phyloP scores from a whole-genome alignment of 2,329 filamentous ascomycete species.

The Alternaria novae-zelandiae region DNA sequence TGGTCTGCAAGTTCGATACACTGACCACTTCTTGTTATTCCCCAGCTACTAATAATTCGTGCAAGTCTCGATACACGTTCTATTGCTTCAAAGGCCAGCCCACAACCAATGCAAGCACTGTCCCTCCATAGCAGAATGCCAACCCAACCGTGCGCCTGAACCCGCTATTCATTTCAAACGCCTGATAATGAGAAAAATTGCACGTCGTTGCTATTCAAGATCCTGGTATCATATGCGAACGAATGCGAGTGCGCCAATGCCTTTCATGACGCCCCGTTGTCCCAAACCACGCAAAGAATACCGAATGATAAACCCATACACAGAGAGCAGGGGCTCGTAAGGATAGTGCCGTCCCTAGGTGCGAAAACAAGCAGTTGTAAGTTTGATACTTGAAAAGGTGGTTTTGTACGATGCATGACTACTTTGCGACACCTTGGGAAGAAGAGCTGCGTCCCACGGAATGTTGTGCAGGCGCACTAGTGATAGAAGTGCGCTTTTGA shows the following conservation, averaged over 20 bases:
- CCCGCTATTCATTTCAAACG: neutral
- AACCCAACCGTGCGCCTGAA: neutral
- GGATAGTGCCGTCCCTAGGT: neutral
- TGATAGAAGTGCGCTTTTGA: conserved; percentile 45
- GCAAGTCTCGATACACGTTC: neutral
- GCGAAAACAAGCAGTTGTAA: conserved; percentile 3
- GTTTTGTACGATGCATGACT: neutral
- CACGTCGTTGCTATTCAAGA: neutral
- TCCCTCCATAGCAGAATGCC: neutral
- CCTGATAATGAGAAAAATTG: neutral
- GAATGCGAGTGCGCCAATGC: conserved; percentile 11
- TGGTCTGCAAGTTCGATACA: neutral
- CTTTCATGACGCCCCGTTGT: neutral
- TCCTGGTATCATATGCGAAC: conserved; percentile 32
- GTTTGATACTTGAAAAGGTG: neutral
- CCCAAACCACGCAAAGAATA: neutral
- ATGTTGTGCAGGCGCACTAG: conserved; percentile 38
- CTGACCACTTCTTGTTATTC: neutral
- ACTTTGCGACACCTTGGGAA: conserved; percentile 30
- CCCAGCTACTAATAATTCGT: neutral
- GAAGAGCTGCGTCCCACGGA: conserved; percentile 41
- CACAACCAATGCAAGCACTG: neutral
- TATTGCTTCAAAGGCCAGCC: neutral
- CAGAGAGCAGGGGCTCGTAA: neutral
- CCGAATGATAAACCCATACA: neutral